Evolutionary conservation across 495 filamentous ascomycete species (phyloP), one percentile per base, ranked within the genome.

Genomic region (Aspergillus sclerotioniger): DNA sequence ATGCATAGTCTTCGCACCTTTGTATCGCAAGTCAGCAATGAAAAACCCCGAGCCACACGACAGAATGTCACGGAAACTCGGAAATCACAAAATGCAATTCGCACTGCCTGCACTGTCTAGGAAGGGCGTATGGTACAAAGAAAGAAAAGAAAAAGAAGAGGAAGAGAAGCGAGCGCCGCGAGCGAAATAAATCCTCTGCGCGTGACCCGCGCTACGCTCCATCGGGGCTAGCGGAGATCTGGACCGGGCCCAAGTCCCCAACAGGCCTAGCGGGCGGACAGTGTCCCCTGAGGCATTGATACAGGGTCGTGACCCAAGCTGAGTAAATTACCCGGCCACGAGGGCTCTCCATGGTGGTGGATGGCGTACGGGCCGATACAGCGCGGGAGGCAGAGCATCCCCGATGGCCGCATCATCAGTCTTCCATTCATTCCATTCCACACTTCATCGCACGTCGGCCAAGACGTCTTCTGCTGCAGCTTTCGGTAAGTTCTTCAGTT

Each of bases 91-190:
- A 51, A 58, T 62, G 62, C 57, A 71, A 66, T 69, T 70, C 72
- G 72, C 84, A 82, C 87, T 87, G 88, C 76, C 80, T 87, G 90
- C 82, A 92, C 90, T 94, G 89, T 92, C 89, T 91, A 83, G 80
- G 80, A 87, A 85, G 80, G 82, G 87, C 87, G 87, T 89, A 69
- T 71, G 73, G 75, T 71, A 71, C 70, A 79, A 71, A 61, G 67
- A 72, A 71, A 60, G 62, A 72, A 65, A 66, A 70, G 63, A 65
- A 57, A 58, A 57, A 70, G 50, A 51, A 58, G 50, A 32, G 59
- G 39, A 55, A 65, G 33, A 6, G 53, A 35, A 46, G 52, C 25
- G 20, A 53, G 15, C n/a, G 17, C 16, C 12, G 33, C 33, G 51
- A 25, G 20, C 35, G 29, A 41, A 41, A 53, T 54, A 54, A 45